Evolutionary conservation across 768 basidiomycete genomes (phyloP), one percentile per base, ranked within the genome.

Genomic region (Termitomyces bulborhizus): DNA sequence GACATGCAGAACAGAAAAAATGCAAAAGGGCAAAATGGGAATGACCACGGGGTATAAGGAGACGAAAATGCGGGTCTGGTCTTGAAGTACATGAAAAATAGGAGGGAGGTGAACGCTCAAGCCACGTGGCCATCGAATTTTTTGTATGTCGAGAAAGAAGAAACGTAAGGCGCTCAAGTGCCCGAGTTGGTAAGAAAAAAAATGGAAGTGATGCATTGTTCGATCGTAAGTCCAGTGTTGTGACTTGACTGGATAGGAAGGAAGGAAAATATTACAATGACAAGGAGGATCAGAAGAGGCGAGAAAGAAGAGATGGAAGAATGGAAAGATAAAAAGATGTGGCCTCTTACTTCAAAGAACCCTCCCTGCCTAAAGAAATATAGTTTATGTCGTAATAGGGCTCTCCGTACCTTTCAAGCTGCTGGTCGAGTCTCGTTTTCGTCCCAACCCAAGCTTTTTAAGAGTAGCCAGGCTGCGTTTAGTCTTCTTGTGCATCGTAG

Each of bases 381-480:
- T 46, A 42, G 18, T 18, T 24, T n/a, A 21, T 16, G 39, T 48
- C 40, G 59, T 54, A 39, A 21, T 36, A 48, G 62, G 50, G 41
- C 61, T 50, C 32, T 61, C 63, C 27, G 57, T 51, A 59, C 75
- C 80, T 63, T 40, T 50, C 49, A 40, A 11, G 6, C 49, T 50
- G n/a, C 49, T 18, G 16, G 65, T 64, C 39, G 81, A 78, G 59
- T 78, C 80, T 64, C 78, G 80, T 70, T 81, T 84, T 69, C 34
- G 72, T 73, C 73, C 73, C 24, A 74, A 61, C 42, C 80, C 77
- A 26, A 85, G 63, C 62, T 78, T 80, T 70, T 83, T 86, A 58
- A 85, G 67, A 44, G 73, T 74, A 29, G 80, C 73, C 44, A 83
- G 71, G 47, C 80, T 73, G 65, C 83, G 84, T 66, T 76, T 82